Conservation (phyloP, 768 basidiomycete genomes). For the Boletus patriciae region DNA sequence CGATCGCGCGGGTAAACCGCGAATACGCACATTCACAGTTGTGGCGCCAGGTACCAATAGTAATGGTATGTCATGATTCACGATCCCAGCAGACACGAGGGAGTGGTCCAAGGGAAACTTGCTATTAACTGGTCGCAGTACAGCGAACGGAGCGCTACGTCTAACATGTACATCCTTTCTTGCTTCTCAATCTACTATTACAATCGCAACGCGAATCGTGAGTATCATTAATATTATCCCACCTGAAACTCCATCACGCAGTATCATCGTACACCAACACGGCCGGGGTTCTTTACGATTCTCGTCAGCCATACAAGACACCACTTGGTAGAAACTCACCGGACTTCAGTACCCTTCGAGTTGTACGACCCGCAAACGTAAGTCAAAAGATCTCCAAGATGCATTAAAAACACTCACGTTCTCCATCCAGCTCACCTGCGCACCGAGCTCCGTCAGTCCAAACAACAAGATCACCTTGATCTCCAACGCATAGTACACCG, state of each 20-base stretch:
- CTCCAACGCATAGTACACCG: constrained; percentile 28
- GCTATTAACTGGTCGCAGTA: no score
- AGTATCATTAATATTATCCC: no score
- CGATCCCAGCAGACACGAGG: no score
- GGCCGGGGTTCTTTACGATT: constrained; percentile 27
- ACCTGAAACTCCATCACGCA: neutral
- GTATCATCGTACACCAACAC: constrained; percentile 32
- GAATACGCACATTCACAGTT: no score
- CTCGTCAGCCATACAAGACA: neutral
- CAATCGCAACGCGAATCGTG: neutral
- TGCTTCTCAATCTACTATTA: neutral
- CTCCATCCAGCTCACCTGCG: constrained; percentile 52
- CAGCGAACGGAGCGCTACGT: no score
- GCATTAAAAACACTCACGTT: constrained; percentile 35
- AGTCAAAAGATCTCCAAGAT: neutral
- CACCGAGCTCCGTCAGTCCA: constrained; percentile 53
- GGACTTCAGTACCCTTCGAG: constrained; percentile 43
- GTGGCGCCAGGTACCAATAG: no score
- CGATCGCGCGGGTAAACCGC: no score
- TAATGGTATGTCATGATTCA: no score
- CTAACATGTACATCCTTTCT: no score
- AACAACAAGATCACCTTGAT: constrained; percentile 46
- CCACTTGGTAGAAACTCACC: constrained; percentile 21
- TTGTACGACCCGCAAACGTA: neutral
- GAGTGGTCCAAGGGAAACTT: no score